These are phyloP conservation scores for Leccinum insigne DNA, from an alignment of 1,284 basidiomycete species.

Conservation along the genomic window DNA sequence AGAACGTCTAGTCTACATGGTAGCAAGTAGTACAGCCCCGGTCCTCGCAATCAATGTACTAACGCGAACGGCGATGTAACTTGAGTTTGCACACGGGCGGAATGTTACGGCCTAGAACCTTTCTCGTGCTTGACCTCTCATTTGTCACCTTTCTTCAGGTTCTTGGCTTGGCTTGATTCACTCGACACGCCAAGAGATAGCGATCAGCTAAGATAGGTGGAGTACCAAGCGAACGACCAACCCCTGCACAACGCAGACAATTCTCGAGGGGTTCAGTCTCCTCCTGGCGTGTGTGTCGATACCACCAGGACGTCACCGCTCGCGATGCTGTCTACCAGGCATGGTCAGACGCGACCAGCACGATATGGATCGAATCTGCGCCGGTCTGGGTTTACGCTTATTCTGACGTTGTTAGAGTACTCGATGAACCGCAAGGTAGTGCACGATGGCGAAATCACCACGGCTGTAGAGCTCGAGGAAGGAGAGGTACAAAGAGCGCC, in stretches of 20 bases:
- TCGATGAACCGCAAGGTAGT: slow-evolving; percentile 60
- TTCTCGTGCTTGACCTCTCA: no score
- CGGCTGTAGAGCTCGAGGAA: slow-evolving; percentile 20
- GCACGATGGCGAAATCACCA: slow-evolving; percentile 35
- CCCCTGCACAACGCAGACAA: no score
- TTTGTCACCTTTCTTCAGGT: no score
- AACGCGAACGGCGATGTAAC: not conserved
- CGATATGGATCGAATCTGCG: slow-evolving; percentile 72
- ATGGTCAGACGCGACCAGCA: slow-evolving; percentile 66
- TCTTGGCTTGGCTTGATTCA: no score
- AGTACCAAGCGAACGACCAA: no score
- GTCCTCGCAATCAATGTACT: not conserved
- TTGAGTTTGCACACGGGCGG: no score
- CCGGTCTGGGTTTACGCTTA: slow-evolving; percentile 58
- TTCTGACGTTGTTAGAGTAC: slow-evolving; percentile 62
- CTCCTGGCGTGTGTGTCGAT: no score
- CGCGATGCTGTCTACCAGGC: slow-evolving; percentile 62
- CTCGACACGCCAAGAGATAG: no score
- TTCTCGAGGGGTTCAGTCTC: no score
- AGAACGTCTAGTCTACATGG: not conserved
- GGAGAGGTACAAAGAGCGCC: not conserved
- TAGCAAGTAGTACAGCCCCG: not conserved
- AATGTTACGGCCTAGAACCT: no score
- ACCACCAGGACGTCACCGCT: slow-evolving; percentile 44
- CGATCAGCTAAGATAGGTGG: no score